Evolutionary conservation across 73 alveolate species (phyloP).

Genomic region (Paramecium biaurelia): DNA sequence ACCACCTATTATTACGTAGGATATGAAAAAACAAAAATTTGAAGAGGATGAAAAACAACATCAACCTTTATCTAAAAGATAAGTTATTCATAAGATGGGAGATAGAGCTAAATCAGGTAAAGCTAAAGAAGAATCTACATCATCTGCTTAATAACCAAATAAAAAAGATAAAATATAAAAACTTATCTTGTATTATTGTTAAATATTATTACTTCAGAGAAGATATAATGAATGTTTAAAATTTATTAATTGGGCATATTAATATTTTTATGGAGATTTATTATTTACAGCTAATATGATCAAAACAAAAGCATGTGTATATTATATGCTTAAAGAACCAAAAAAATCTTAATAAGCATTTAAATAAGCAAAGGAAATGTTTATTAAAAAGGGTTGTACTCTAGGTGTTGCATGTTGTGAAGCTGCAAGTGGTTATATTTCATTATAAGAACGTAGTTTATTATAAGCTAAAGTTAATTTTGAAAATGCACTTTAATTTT

Average conservation of each 20-base stretch:
- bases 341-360: constrained; percentile 25
- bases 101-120: constrained; percentile 30
- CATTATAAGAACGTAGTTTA: not conserved
- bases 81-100: not conserved
- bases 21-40: not conserved
- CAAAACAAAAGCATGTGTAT: constrained; percentile 25
- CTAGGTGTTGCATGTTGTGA: constrained; percentile 48
- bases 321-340: constrained; percentile 16
- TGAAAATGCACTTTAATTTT: constrained; percentile 44
- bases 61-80: not conserved
- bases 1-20: not conserved
- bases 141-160: not conserved
- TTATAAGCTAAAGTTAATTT: not conserved
- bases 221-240: constrained; percentile 37
- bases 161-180: constrained; percentile 28
- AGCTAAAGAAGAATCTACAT: not conserved
- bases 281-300: not conserved
- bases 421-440: constrained; percentile 25
- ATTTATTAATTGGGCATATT: constrained; percentile 32
- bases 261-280: constrained; percentile 15
- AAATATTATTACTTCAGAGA: not conserved
- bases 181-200: not conserved
- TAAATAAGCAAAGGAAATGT: constrained; percentile 32
- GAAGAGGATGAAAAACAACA: not conserved
- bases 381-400: constrained; percentile 10